Base-by-base conservation (phyloP, 192 early-diverging fungal genomes). In the Ambispora gerdemannii region DNA sequence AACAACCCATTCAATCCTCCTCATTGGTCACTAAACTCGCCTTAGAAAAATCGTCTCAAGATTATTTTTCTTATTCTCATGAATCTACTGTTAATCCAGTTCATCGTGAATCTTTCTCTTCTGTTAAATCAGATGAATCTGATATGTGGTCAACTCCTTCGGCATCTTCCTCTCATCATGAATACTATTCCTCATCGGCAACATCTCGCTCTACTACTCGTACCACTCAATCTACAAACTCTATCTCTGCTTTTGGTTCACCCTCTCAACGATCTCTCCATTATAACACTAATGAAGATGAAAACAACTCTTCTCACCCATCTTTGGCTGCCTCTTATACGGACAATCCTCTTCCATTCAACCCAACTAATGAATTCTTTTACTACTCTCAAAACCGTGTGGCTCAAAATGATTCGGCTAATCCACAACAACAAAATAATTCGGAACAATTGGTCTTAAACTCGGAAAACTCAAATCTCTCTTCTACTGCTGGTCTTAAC, bases 41-140 rank as follows among this genome's bases (percentile, higher is more conserved):
- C 4, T 20, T 53, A 20, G 51, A 20, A 0, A 10, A 47, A 8
- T 32, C 47, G 1, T 43, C n/a, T n/a, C 28, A 47, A 65, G n/a
- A 47, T 50, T 50, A 50, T 50, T 63, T 24, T 6, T 63, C 61
- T 6, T 43, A 35, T 13, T 11, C 4, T 63, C 61, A 63, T 24
- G 31, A n/a, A 11, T 43, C 61, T 24, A n/a, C n/a, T n/a, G 2
- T 17, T 50, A 17, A 30, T 8, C 2, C 67, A 13, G 24, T 28
- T 1, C 67, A 69, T 69, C 67, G 67, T 56, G 67, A 69, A 49
- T 69, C 67, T 13, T 30, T 69, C 27, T 67, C 66, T 27, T 69
- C 67, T 27, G 30, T 28, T 7, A 35, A 33, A 15, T 69, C 63
- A 15, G 63, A 53, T 43, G 50, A 47, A 10, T 53, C 67, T 56